These are phyloP conservation scores for Suhomyces faveliae DNA, from an alignment of 805 yeast genomes.

Conservation along the genomic window DNA sequence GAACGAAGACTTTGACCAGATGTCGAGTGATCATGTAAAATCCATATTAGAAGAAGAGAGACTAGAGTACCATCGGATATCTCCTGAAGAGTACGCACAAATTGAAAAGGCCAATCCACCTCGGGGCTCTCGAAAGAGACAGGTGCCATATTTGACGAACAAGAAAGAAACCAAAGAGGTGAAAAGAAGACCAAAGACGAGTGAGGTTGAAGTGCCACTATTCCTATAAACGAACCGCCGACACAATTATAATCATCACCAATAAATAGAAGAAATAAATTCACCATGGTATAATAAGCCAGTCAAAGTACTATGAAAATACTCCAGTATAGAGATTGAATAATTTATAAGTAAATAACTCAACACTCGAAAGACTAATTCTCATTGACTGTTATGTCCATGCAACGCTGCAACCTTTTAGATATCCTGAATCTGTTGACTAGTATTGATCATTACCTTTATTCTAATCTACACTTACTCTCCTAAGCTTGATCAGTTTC, in stretches of 20 bases:
- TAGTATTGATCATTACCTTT: too few relatives aligned
- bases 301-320: too few relatives aligned
- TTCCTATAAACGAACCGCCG: constrained; percentile 27
- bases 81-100: neutral
- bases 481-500: too few relatives aligned
- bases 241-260: neutral
- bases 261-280: too few relatives aligned
- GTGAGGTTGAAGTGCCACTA: constrained; percentile 46
- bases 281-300: too few relatives aligned
- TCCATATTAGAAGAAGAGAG: neutral
- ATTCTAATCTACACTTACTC: too few relatives aligned
- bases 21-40: neutral
- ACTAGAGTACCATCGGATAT: neutral
- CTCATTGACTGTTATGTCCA: too few relatives aligned
- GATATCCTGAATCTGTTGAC: too few relatives aligned
- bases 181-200: constrained; percentile 32
- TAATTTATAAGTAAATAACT: too few relatives aligned
- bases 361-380: too few relatives aligned
- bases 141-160: neutral
- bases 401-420: too few relatives aligned
- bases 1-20: constrained; percentile 7
- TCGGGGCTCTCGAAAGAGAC: neutral
- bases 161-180: neutral
- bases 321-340: too few relatives aligned
- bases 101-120: neutral